Evolutionary conservation across 208 protist species (phyloP).

Genomic region (Acanthamoeba healyi): DNA sequence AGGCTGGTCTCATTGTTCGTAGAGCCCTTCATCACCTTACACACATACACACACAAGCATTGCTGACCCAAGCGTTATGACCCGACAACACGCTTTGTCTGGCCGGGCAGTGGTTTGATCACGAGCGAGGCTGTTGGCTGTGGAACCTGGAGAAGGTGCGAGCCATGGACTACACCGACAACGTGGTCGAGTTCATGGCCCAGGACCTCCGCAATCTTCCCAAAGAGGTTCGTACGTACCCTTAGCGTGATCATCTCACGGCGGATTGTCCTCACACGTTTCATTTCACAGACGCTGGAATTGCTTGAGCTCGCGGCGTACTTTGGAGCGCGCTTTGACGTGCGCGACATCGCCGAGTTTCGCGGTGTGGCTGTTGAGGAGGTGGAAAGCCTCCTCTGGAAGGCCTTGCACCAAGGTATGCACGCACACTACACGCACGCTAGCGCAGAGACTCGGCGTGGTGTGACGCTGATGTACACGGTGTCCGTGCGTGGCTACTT

Average conservation of each 20-base stretch:
- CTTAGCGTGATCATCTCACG: too few relatives aligned
- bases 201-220: slow-evolving; percentile 56
- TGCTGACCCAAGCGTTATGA: too few relatives aligned
- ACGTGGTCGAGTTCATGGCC: slow-evolving; percentile 73
- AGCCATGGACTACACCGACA: slow-evolving; percentile 58
- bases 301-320: slow-evolving; percentile 31
- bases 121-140: background rate
- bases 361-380: background rate
- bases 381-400: slow-evolving; percentile 21
- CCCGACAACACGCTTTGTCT: background rate
- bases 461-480: too few relatives aligned
- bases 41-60: too few relatives aligned
- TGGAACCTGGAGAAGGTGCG: slow-evolving; percentile 40
- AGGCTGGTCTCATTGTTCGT: slow-evolving; percentile 45
- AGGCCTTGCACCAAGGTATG: slow-evolving; percentile 34
- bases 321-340: slow-evolving; percentile 55
- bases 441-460: background rate
- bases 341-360: slow-evolving; percentile 40
- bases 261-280: background rate
- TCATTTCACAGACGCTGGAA: background rate
- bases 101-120: slow-evolving; percentile 25
- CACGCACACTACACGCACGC: background rate
- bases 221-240: background rate
- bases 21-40: too few relatives aligned
- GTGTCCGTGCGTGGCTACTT: background rate